Percentiles rank a stretch among this genome's conserved stretches.
phyloP scores from a whole-genome alignment of 176 grass and related monocot genomes.

The Pontederia paniculata region DNA sequence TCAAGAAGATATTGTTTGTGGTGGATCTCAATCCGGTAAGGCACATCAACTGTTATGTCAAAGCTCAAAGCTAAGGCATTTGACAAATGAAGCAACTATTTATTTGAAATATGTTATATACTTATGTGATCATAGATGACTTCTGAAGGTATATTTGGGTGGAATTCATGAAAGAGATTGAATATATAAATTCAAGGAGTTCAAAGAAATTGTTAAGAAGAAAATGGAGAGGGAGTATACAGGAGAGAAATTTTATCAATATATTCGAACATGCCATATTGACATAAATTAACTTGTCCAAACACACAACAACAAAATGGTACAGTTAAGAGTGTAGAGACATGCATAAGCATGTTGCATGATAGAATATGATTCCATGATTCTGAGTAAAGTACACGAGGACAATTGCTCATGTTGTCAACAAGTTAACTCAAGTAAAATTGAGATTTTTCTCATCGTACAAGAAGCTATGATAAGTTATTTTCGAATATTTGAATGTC shows the following conservation, averaged over 20 bases:
- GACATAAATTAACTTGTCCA: not conserved
- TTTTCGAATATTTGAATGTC: slow-evolving; percentile 2
- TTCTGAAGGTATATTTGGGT: not conserved
- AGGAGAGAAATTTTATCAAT: slow-evolving; percentile 7
- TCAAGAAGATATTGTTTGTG: not conserved
- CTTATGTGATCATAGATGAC: not conserved
- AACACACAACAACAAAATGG: slow-evolving; percentile 11
- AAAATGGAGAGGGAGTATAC: slow-evolving; percentile 12
- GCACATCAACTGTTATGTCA: too few relatives aligned
- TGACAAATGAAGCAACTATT: slow-evolving; percentile 3
- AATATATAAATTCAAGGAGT: slow-evolving; percentile 8
- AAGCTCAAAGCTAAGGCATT: not conserved
- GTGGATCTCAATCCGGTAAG: not conserved
- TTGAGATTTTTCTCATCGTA: too few relatives aligned
- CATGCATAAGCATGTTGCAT: too few relatives aligned
- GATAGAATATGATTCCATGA: slow-evolving; percentile 2
- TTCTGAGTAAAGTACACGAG: slow-evolving; percentile 21
- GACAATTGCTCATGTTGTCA: not conserved
- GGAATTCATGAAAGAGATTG: slow-evolving; percentile 15
- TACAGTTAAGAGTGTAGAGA: too few relatives aligned
- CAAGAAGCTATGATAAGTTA: not conserved
- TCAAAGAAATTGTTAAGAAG: slow-evolving; percentile 15
- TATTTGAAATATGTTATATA: not conserved
- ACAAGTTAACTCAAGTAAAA: not conserved
- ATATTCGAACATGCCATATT: slow-evolving; percentile 13